A percentile compares a stretch with the other conserved stretches of the same genome.
These are phyloP conservation scores for Eimeria acervulina DNA, from an alignment of 169 alveolate genomes.

Conservation along the genomic window DNA sequence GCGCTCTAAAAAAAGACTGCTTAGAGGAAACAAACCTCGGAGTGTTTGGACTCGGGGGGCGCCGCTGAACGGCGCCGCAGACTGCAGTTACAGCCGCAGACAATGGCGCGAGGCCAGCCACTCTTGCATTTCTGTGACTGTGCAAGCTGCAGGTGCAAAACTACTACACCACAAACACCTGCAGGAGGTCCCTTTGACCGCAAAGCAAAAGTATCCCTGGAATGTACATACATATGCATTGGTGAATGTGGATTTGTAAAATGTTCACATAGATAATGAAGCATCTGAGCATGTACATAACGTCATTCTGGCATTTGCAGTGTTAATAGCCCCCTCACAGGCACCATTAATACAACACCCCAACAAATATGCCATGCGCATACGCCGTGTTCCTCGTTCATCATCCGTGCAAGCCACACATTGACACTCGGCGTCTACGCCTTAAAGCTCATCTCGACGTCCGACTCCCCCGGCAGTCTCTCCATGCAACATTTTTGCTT, in stretches of 20 bases:
- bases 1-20: constrained; percentile 48
- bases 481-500: constrained; percentile 35
- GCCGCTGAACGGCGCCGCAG: constrained; percentile 35
- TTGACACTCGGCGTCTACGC: background rate
- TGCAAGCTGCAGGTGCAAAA: background rate
- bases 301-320: constrained; percentile 3
- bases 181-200: constrained; percentile 55
- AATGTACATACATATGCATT: constrained; percentile 17
- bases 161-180: background rate
- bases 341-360: background rate
- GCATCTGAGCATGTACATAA: constrained; percentile 1
- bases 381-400: background rate
- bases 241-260: background rate
- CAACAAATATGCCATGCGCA: constrained; percentile 24
- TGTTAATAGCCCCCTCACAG: background rate
- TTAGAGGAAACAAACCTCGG: constrained; percentile 54
- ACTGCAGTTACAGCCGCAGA: constrained; percentile 2
- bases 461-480: constrained; percentile 45
- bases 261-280: background rate
- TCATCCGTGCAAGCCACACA: background rate
- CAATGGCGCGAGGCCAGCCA: background rate
- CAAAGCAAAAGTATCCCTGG: constrained; percentile 44
- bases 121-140: background rate
- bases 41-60: background rate
- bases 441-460: background rate